Evolutionary conservation across 768 basidiomycete species (phyloP).

Genomic region (Lactifluus rugatus): DNA sequence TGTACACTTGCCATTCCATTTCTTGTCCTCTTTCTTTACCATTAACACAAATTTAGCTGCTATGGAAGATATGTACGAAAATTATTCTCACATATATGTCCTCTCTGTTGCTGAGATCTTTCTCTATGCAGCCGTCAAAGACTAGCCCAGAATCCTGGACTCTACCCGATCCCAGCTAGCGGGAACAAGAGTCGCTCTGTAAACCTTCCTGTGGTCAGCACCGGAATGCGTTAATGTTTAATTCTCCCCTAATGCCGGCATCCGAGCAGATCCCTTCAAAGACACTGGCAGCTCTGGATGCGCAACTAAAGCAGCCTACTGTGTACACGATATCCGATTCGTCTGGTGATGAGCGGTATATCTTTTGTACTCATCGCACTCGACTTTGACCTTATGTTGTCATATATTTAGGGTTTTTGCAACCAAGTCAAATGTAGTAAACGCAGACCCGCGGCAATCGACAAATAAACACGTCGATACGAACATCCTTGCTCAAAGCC

Average conservation of each 20-base stretch:
- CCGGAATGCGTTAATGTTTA: neutral
- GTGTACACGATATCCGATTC: conserved; percentile 9
- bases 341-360: conserved; percentile 21
- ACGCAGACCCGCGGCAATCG: neutral
- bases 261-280: conserved; percentile 1
- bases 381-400: neutral
- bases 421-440: neutral
- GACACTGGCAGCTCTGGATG: conserved; percentile 5
- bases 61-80: conserved; percentile 12
- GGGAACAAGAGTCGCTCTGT: neutral
- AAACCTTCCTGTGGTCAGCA: neutral
- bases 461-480: conserved; percentile 1
- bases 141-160: conserved; percentile 12
- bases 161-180: neutral
- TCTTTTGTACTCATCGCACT: neutral
- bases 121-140: conserved; percentile 8
- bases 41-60: neutral
- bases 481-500: neutral
- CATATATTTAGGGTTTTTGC: neutral
- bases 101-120: neutral
- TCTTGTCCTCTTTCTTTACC: neutral
- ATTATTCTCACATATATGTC: neutral
- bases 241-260: neutral
- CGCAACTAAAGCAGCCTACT: neutral
- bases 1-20: no score